Base-by-base conservation (phyloP, 2,329 filamentous ascomycete species). In the Cladosporium oxysporum region DNA sequence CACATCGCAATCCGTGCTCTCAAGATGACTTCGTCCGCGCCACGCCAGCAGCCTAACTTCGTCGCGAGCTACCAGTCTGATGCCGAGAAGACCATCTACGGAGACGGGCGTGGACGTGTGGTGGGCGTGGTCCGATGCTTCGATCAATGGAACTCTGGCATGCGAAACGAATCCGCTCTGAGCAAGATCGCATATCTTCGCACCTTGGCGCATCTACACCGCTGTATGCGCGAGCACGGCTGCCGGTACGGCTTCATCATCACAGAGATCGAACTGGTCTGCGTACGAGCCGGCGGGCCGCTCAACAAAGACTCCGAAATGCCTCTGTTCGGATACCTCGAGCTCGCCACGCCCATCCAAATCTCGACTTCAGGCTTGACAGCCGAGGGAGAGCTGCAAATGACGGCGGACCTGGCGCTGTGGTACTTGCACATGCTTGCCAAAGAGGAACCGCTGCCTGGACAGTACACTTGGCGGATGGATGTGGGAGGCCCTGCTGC, bases 201-300 rank as follows among this genome's bases (percentile, higher is more conserved):
- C 60, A 92, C 92, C 1, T 87, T 98, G 5, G 85, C 93, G 0
- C 92, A 96, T 72, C 83, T 97, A 53, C 94, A 98, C 79, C 87
- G 91, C 76, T 89, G 90, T 75, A 97, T 97, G 92, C 92, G 94
- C 77, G 92, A 96, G 80, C 91, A 97, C 80, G 89, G 89, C 71
- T 96, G 92, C 76, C 89, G 94, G 66, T 98, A 97, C 78, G 94
- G 94, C 64, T 98, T 97, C 83, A 94, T 98, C 78, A 88, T 97
- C 75, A 97, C 92, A 1, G 94, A 97, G 80, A 97, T 97, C 72
- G 94, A 98, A 80, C 88, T 97, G 10, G 89, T 97, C 47, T 88
- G 95, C 72, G 92, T 97, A 0, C 91, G 93, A 73, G 91, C 91
- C 70, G 93, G 93, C 62, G 81, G 81, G 5, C 77, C 79, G 16